A percentile compares a stretch with the other conserved stretches of the same genome.
Evolutionary conservation across 2,329 filamentous ascomycete genomes (phyloP).

Genomic region (Talaromyces sp.): DNA sequence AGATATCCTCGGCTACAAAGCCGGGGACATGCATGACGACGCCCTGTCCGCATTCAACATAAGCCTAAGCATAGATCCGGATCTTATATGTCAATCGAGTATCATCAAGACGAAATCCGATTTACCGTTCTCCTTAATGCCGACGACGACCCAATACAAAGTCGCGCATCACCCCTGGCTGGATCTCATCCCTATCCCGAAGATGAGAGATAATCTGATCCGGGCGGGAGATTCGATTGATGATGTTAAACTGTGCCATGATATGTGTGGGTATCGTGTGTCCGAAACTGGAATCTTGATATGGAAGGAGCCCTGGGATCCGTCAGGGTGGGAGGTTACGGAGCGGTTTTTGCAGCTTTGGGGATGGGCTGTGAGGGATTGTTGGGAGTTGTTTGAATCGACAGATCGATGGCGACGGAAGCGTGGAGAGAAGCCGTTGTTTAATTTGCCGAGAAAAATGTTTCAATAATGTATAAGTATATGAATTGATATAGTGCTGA

Average conservation of each 20-base stretch:
- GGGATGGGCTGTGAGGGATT: constrained; percentile 31
- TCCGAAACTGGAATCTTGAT: constrained; percentile 25
- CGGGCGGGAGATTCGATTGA: constrained; percentile 22
- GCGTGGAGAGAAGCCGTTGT: constrained; percentile 28
- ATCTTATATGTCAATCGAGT: not conserved
- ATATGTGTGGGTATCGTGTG: constrained; percentile 23
- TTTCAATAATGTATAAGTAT: not conserved
- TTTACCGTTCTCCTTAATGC: constrained; percentile 15
- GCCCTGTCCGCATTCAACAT: constrained; percentile 15
- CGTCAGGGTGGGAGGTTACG: constrained; percentile 30
- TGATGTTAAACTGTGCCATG: constrained; percentile 23
- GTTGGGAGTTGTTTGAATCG: constrained; percentile 26
- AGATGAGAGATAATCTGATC: constrained; percentile 22
- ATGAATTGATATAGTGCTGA: not conserved
- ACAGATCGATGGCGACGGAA: constrained; percentile 32
- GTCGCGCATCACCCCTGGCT: constrained; percentile 21
- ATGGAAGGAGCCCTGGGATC: constrained; percentile 33
- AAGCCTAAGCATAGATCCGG: not conserved
- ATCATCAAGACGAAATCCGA: not conserved
- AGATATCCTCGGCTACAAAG: constrained; percentile 15
- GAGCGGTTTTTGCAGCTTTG: constrained; percentile 28
- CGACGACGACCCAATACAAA: constrained; percentile 14
- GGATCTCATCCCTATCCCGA: constrained; percentile 18
- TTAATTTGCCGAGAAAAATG: not conserved
- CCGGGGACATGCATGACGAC: constrained; percentile 10